Base-by-base conservation (phyloP, 2,329 filamentous ascomycete genomes). In the Colletotrichum lindemuthianum region DNA sequence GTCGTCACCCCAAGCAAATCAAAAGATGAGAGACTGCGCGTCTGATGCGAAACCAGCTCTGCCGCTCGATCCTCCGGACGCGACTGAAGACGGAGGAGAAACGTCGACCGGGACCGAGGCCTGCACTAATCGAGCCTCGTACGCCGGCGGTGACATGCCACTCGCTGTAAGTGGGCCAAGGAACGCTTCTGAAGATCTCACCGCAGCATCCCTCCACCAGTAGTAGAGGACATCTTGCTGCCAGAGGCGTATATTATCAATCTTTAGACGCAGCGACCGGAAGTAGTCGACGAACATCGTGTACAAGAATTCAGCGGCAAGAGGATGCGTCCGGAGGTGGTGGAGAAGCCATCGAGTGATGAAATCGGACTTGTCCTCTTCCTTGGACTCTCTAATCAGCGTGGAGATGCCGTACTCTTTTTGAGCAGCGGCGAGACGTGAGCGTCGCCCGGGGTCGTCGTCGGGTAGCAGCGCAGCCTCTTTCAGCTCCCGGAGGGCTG, bases 281-380 rank as follows among this genome's bases (percentile, higher is more conserved):
- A 24, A 24, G 24, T 24, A 24, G 72, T 69, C 13, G 11, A 73
- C 69, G 54, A 78, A 80, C 6, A 75, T 73, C 9, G 74, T 70
- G 64, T 81, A 79, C 8, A 86, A 74, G 2, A 81, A 70, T 59
- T 79, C 73, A 1, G 75, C 81, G 64, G 83, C 79, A 59, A 85
- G 70, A 0, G 81, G 75, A 3, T 81, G 83, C 12, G 76, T 73
- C 40, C 82, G 79, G 44, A 87, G 75, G 45, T 81, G 79, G 51
- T 86, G 81, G 11, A 86, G 75, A 3, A 87, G 72, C 84, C 85
- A 87, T 44, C 82, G 76, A 67, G 81, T 82, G 69, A 87, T 78
- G 60, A 78, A 84, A 53, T 84, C 79, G 1, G 72, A 73, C 66
- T 79, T 82, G 67, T 78, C 76, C 3, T 76, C 77, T 2, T 70